phyloP scores from a whole-genome alignment of 129 eudicot genomes.

The Calendula officinalis region DNA sequence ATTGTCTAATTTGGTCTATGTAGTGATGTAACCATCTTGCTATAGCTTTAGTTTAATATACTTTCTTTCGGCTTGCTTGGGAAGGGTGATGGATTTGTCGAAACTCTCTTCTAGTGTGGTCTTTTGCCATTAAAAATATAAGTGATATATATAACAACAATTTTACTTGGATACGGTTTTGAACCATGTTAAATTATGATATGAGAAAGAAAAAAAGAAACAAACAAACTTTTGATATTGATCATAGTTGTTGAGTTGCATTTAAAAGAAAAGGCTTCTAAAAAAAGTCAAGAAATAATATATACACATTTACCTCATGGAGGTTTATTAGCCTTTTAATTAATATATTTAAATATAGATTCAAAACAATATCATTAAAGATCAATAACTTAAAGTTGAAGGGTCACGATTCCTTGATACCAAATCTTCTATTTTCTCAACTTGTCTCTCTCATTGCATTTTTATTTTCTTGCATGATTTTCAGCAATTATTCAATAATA shows the following conservation, averaged over 20 bases:
- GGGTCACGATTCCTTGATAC: conserved; percentile 40
- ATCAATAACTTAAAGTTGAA: conserved; percentile 30
- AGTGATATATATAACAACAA: neutral
- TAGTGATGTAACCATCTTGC: too few relatives aligned
- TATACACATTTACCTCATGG: conserved; percentile 30
- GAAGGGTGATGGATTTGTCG: too few relatives aligned
- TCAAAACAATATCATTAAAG: conserved; percentile 23
- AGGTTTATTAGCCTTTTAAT: conserved; percentile 14
- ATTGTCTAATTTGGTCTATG: too few relatives aligned
- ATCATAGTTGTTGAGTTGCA: conserved; percentile 30
- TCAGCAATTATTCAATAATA: conserved; percentile 14
- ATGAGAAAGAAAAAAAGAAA: conserved; percentile 7
- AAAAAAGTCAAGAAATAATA: conserved; percentile 20
- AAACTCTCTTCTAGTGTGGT: too few relatives aligned
- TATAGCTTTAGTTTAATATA: too few relatives aligned
- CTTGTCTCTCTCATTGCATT: conserved; percentile 22
- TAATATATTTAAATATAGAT: conserved; percentile 9
- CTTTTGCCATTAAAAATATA: too few relatives aligned
- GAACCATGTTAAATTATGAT: neutral
- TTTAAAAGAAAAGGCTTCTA: conserved; percentile 21
- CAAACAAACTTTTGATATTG: neutral
- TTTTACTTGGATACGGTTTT: neutral
- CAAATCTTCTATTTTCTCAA: conserved; percentile 33
- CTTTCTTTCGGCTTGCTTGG: too few relatives aligned
- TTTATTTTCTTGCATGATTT: conserved; percentile 7